Conservation (phyloP, 306 rosid genomes). For the Vigna unguiculata region DNA sequence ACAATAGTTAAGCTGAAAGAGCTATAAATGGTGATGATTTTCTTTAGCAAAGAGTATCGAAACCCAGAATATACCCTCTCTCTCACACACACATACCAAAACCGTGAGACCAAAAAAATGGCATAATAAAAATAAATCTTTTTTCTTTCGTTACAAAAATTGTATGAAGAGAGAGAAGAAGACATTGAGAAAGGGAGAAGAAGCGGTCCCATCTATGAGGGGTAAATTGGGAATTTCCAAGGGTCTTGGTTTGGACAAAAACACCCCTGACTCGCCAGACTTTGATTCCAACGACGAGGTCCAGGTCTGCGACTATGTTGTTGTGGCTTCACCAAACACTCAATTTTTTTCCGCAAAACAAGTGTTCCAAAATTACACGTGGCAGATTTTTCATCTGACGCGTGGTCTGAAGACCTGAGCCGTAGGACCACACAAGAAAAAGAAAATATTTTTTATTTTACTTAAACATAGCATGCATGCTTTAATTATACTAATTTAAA, state of each 20-base stretch:
- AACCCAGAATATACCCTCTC: slow-evolving; percentile 65
- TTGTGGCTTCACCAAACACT: slow-evolving; percentile 15
- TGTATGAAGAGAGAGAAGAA: slow-evolving; percentile 31
- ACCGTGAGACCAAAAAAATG: slow-evolving; percentile 4
- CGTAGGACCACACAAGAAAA: neutral
- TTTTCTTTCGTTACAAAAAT: neutral
- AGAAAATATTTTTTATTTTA: neutral
- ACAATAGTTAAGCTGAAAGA: slow-evolving; percentile 33
- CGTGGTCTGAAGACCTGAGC: neutral
- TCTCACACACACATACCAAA: slow-evolving; percentile 15
- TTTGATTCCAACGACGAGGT: slow-evolving; percentile 41
- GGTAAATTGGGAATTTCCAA: slow-evolving; percentile 49
- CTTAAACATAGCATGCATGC: neutral
- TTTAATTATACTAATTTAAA: neutral
- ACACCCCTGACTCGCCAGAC: slow-evolving; percentile 36
- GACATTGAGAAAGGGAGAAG: neutral
- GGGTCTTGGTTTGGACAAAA: slow-evolving; percentile 34
- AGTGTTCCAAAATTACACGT: slow-evolving; percentile 41
- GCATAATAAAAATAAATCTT: slow-evolving; percentile 40
- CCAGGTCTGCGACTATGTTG: slow-evolving; percentile 1
- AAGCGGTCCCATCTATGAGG: slow-evolving; percentile 42
- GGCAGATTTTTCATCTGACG: fast-evolving
- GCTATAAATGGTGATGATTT: slow-evolving; percentile 47
- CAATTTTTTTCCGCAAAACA: slow-evolving; percentile 25
- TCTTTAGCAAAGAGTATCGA: slow-evolving; percentile 52